Evolutionary conservation across 192 early-diverging fungal genomes (phyloP).

Genomic region (Backusella morwellensis): DNA sequence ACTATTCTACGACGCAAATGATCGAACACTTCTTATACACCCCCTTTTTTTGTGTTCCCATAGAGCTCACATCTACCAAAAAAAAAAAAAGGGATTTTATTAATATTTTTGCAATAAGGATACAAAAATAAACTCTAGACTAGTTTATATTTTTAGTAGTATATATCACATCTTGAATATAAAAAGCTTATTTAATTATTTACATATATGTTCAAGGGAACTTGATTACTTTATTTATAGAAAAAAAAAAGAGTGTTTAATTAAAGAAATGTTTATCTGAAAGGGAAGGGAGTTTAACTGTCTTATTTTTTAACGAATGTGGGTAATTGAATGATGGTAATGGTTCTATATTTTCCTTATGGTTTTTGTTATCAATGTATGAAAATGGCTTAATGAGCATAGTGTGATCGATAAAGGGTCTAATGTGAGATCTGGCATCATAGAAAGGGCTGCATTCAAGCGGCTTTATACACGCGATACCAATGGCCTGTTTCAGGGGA

Average conservation of each 20-base stretch:
- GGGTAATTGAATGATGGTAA: not conserved
- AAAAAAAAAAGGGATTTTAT: not conserved
- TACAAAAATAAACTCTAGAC: not conserved
- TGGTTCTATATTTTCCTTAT: not conserved
- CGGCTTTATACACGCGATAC: not conserved
- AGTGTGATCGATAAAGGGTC: not conserved
- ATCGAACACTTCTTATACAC: not conserved
- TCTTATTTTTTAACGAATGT: not conserved
- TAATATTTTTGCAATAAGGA: not conserved
- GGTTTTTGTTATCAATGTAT: not conserved
- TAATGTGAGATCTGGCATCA: not conserved
- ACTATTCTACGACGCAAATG: not conserved
- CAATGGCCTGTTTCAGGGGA: not conserved
- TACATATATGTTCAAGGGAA: not conserved
- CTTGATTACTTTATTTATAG: not conserved
- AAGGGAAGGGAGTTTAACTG: not conserved
- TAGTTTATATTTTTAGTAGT: not conserved
- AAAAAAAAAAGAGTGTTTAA: not conserved
- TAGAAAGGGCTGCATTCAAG: not conserved
- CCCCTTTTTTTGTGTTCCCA: not conserved
- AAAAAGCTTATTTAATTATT: slow-evolving; percentile 2
- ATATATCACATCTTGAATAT: not conserved
- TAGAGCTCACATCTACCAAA: not conserved
- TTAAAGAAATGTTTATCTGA: not conserved
- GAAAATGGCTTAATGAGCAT: not conserved